Evolutionary conservation across 257 asterid genomes (phyloP).

Genomic region (Primulina eburnea): DNA sequence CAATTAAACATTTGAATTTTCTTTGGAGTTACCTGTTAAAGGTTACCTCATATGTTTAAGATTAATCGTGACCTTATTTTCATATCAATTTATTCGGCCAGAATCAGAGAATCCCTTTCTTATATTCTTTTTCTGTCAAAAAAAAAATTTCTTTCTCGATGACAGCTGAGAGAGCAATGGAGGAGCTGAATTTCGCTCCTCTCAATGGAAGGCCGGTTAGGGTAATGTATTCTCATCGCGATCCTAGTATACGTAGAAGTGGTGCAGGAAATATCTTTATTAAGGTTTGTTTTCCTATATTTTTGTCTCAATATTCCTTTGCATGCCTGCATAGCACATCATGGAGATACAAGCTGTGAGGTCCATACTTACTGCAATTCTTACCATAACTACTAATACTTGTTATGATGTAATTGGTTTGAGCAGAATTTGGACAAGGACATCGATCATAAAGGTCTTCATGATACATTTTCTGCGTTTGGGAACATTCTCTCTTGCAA

Average conservation of each 20-base stretch:
- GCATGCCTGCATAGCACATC: not conserved
- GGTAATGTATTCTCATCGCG: constrained; percentile 82
- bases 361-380: not conserved
- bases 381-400: not conserved
- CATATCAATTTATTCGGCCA: not conserved
- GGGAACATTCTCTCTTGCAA: constrained; percentile 84
- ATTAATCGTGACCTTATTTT: not conserved
- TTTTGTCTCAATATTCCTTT: not conserved
- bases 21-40: too few species aligned
- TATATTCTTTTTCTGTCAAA: not conserved
- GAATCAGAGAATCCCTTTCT: not conserved
- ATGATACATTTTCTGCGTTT: constrained; percentile 79
- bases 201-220: constrained; percentile 84
- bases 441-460: constrained; percentile 86
- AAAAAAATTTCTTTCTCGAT: not conserved
- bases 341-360: not conserved
- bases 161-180: constrained; percentile 78
- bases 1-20: not conserved
- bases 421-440: constrained; percentile 84
- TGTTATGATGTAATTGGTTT: not conserved
- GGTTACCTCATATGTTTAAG: too few species aligned
- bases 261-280: constrained; percentile 84
- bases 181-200: constrained; percentile 71
- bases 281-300: constrained; percentile 46
- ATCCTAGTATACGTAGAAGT: constrained; percentile 74